Conservation (phyloP, 2,329 filamentous ascomycete species). For the Phialophora verrucosa region DNA sequence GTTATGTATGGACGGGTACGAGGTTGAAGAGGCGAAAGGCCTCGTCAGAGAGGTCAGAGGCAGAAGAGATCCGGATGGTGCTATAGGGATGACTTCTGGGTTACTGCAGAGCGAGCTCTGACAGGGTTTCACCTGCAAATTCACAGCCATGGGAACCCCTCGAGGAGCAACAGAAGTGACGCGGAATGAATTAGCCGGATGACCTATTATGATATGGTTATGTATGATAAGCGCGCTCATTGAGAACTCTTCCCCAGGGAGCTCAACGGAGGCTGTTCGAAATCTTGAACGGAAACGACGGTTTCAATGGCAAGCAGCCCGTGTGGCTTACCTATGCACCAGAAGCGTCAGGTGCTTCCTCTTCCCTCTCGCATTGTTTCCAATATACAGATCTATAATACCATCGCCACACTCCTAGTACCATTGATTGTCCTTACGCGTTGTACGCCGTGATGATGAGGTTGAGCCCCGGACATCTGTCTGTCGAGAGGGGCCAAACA, state of each 20-base stretch:
- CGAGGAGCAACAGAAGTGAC: not conserved
- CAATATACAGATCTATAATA: not conserved
- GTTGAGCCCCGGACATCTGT: too few relatives aligned
- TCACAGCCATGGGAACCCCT: not conserved
- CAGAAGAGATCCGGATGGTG: constrained; percentile 62
- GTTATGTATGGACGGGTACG: constrained; percentile 91
- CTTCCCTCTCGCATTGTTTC: not conserved
- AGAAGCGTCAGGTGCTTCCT: not conserved
- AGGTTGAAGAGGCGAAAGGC: constrained; percentile 96
- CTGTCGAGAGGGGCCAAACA: too few relatives aligned
- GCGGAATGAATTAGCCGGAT: not conserved
- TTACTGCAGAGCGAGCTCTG: not conserved
- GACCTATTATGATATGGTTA: not conserved
- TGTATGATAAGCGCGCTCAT: not conserved
- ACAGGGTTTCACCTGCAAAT: not conserved
- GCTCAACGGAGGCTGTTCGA: not conserved
- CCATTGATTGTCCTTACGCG: not conserved
- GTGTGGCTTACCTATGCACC: not conserved
- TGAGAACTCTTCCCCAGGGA: not conserved
- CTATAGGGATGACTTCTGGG: constrained; percentile 9
- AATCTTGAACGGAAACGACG: not conserved
- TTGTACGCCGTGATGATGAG: too few relatives aligned
- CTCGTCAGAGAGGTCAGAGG: constrained; percentile 85
- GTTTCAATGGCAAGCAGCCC: not conserved
- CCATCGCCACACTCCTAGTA: not conserved